Evolutionary conservation across 1,139 yeast species (phyloP).

Genomic region (Lodderomyces margitis): DNA sequence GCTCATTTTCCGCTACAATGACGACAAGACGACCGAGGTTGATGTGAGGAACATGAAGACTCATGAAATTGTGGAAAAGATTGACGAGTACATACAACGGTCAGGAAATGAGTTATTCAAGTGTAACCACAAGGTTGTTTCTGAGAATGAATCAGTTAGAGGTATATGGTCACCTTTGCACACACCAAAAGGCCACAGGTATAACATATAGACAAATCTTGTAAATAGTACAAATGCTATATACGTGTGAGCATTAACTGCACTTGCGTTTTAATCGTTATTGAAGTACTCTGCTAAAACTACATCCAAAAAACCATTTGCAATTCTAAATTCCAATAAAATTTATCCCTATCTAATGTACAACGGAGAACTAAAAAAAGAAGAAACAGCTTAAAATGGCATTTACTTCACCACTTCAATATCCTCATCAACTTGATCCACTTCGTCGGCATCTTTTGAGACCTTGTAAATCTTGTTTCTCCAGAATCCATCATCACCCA

Average conservation of each 20-base stretch:
- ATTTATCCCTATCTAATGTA: background rate
- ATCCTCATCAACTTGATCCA: slow-evolving; percentile 15
- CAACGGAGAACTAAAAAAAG: background rate
- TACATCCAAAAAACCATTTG: no score
- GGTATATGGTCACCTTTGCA: slow-evolving; percentile 99
- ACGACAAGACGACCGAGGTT: slow-evolving; percentile 33
- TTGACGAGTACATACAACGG: slow-evolving; percentile 49
- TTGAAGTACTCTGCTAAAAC: no score
- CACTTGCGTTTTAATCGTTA: no score
- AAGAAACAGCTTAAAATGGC: background rate
- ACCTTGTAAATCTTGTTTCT: slow-evolving; percentile 57
- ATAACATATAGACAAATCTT: slow-evolving; percentile 47
- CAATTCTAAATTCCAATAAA: background rate
- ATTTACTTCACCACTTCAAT: slow-evolving; percentile 26
- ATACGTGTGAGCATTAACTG: no score
- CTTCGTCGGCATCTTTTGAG: slow-evolving; percentile 20
- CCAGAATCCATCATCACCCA: slow-evolving; percentile 77
- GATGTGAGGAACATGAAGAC: slow-evolving; percentile 54
- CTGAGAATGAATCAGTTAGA: slow-evolving; percentile 81
- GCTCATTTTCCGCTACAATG: slow-evolving; percentile 62
- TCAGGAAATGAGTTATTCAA: slow-evolving; percentile 43
- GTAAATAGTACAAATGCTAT: background rate
- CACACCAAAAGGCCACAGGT: slow-evolving; percentile 64
- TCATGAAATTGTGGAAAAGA: slow-evolving; percentile 58
- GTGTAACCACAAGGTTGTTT: slow-evolving; percentile 67